Evolutionary conservation across 176 grass and related monocot species (phyloP).

Genomic region (Carex cristatella): DNA sequence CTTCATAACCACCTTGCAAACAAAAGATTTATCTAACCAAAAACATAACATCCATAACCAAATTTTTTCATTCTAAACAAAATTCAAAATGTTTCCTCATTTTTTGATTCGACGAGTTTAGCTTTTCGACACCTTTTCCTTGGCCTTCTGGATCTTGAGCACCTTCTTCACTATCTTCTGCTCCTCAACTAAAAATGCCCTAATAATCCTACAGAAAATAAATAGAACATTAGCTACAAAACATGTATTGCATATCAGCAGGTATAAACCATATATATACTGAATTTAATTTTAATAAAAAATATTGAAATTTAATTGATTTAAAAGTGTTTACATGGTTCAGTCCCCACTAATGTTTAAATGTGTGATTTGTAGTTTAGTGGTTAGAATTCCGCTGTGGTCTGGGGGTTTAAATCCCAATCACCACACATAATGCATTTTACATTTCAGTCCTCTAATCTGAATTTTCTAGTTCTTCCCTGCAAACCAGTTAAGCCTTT

Average conservation of each 20-base stretch:
- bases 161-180: conserved; percentile 93
- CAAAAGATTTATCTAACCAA: conserved; percentile 7
- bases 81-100: conserved; percentile 3
- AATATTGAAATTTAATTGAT: no score
- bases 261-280: no score
- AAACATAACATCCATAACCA: conserved; percentile 10
- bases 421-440: no score
- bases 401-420: no score
- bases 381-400: no score
- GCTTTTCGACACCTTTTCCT: conserved; percentile 62
- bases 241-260: not conserved
- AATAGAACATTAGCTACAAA: conserved; percentile 8
- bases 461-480: no score
- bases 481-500: not conserved
- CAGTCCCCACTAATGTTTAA: no score
- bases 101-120: conserved; percentile 30
- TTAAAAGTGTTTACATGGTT: no score
- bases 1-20: conserved; percentile 7
- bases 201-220: conserved; percentile 41
- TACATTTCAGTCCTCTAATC: no score
- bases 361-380: no score
- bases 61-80: conserved; percentile 13
- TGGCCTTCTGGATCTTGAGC: conserved; percentile 68
- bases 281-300: no score
- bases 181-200: conserved; percentile 71